Evolutionary conservation across 352 stramenopile genomes (phyloP).

Genomic region (Phytophthora pistaciae): DNA sequence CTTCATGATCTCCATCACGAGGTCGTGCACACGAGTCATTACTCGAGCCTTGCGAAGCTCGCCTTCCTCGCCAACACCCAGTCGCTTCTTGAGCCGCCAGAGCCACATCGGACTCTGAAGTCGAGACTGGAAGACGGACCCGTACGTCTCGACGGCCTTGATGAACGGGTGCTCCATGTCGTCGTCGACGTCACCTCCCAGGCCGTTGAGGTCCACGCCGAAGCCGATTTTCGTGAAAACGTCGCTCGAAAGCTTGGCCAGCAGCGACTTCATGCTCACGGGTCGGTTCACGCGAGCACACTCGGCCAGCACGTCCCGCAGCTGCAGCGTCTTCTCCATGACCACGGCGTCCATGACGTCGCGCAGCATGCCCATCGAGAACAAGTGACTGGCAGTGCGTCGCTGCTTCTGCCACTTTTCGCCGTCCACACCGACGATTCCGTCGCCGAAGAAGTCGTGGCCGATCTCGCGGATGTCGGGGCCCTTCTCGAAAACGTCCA

Average conservation of each 20-base stretch:
- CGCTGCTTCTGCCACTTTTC: slow-evolving; percentile 65
- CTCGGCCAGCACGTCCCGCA: slow-evolving; percentile 36
- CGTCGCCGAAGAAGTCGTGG: slow-evolving; percentile 53
- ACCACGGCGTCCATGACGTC: slow-evolving; percentile 58
- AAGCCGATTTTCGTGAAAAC: slow-evolving; percentile 43
- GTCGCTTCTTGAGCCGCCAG: slow-evolving; percentile 52
- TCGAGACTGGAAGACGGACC: slow-evolving; percentile 30
- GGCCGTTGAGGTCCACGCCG: slow-evolving; percentile 36
- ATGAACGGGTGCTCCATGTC: slow-evolving; percentile 40
- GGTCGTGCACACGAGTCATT: slow-evolving; percentile 38
- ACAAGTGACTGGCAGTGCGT: slow-evolving; percentile 86
- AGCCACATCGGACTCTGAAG: slow-evolving; percentile 44
- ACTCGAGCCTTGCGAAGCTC: slow-evolving; percentile 35
- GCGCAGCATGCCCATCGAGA: slow-evolving; percentile 59
- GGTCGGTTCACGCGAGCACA: slow-evolving; percentile 8
- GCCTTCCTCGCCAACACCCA: slow-evolving; percentile 40
- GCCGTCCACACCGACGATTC: slow-evolving; percentile 62
- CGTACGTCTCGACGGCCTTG: slow-evolving; percentile 34
- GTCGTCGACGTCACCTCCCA: slow-evolving; percentile 31
- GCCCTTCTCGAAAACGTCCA: slow-evolving; percentile 59
- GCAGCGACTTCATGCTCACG: slow-evolving; percentile 41
- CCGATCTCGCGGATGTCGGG: slow-evolving; percentile 29
- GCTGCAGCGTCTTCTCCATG: slow-evolving; percentile 29
- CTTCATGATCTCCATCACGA: slow-evolving; percentile 46
- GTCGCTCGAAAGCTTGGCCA: slow-evolving; percentile 33